Percentiles rank a stretch among this genome's conserved stretches.
Conservation (phyloP, 2,329 filamentous ascomycete genomes). For the Blumeriella jaapii region DNA sequence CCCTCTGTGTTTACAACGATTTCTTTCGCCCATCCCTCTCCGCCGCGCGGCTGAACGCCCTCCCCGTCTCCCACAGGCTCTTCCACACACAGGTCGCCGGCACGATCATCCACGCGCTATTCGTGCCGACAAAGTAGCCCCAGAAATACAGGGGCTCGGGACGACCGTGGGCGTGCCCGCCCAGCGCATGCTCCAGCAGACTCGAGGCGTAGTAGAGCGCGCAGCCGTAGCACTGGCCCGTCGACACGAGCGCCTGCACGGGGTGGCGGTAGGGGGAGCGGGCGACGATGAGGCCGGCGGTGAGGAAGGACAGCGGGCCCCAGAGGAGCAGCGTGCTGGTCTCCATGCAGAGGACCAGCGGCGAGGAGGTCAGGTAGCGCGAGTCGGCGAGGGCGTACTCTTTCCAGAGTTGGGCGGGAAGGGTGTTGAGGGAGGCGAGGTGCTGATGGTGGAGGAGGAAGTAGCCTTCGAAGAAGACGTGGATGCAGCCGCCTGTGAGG, state of each 20-base stretch:
- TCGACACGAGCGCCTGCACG: slow-evolving; percentile 32
- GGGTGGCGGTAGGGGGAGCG: slow-evolving; percentile 36
- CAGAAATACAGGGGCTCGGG: slow-evolving; percentile 52
- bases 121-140: slow-evolving; percentile 51
- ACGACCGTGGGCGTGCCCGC: slow-evolving; percentile 40
- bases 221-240: slow-evolving; percentile 38
- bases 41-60: background rate
- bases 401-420: slow-evolving; percentile 46
- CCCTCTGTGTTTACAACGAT: too few relatives aligned
- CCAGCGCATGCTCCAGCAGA: slow-evolving; percentile 35
- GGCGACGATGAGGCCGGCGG: slow-evolving; percentile 35
- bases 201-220: slow-evolving; percentile 48
- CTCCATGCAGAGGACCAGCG: slow-evolving; percentile 43
- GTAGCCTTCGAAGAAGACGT: slow-evolving; percentile 31
- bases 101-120: slow-evolving; percentile 47
- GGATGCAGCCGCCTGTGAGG: slow-evolving; percentile 24
- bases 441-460: slow-evolving; percentile 33
- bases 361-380: slow-evolving; percentile 40
- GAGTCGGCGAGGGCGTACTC: slow-evolving; percentile 46
- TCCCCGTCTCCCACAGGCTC: slow-evolving; percentile 24
- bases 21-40: background rate
- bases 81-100: slow-evolving; percentile 36
- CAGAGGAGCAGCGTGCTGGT: slow-evolving; percentile 40
- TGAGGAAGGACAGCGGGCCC: slow-evolving; percentile 46
- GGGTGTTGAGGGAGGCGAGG: slow-evolving; percentile 31